Evolutionary conservation across 345 rosid species (phyloP).

Genomic region (Isatis tinctoria): DNA sequence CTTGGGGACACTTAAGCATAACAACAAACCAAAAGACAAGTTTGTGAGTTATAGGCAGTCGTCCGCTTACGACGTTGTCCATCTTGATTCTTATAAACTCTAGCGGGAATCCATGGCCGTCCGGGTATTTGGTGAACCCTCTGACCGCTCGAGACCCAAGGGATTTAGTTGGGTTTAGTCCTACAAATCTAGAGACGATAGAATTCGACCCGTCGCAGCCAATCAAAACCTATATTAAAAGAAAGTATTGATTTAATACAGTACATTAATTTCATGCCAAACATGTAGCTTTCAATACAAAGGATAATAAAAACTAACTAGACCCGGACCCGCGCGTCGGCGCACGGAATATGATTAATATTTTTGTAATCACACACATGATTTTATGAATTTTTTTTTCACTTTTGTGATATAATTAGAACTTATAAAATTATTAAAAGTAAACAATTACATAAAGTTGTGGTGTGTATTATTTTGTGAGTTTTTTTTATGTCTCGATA

Average conservation of each 20-base stretch:
- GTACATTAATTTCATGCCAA: neutral
- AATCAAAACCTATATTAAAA: slow-evolving; percentile 32
- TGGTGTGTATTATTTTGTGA: too few species aligned
- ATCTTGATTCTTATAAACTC: slow-evolving; percentile 22
- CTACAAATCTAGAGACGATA: slow-evolving; percentile 34
- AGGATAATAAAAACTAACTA: too few species aligned
- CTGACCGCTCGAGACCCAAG: slow-evolving; percentile 30
- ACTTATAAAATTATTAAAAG: too few species aligned
- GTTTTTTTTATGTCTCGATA: too few species aligned
- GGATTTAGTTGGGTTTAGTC: slow-evolving; percentile 29
- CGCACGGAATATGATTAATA: too few species aligned
- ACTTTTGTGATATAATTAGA: too few species aligned
- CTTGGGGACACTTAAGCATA: slow-evolving; percentile 11
- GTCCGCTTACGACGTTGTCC: slow-evolving; percentile 28
- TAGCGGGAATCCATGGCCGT: slow-evolving; percentile 32
- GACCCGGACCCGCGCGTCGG: too few species aligned
- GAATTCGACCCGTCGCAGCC: slow-evolving; percentile 63
- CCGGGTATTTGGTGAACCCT: slow-evolving; percentile 42
- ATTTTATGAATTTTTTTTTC: too few species aligned
- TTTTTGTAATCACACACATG: too few species aligned
- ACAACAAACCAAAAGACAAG: slow-evolving; percentile 45
- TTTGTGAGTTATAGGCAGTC: slow-evolving; percentile 33
- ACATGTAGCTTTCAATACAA: slow-evolving; percentile 18
- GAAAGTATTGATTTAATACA: neutral
- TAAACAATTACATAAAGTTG: too few species aligned